Evolutionary conservation across 768 basidiomycete genomes (phyloP).

Genomic region (Tulasnella sp.): DNA sequence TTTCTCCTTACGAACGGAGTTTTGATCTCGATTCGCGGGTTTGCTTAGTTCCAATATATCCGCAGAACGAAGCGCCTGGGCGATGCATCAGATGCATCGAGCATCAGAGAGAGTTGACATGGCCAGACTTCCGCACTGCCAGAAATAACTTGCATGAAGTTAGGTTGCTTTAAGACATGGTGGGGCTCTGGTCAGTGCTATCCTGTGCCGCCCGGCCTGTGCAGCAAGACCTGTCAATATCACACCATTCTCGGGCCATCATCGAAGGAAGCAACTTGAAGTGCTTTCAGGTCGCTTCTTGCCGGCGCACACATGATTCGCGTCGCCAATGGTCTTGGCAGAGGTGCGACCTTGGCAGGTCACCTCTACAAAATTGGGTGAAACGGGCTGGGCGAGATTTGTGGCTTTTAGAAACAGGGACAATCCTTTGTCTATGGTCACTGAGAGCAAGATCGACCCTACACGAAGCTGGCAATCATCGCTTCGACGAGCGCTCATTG

Average conservation of each 20-base stretch:
- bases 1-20: too few relatives aligned
- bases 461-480: background rate
- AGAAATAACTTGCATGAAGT: too few relatives aligned
- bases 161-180: too few relatives aligned
- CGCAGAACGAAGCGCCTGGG: too few relatives aligned
- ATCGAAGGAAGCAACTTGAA: background rate
- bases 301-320: background rate
- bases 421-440: background rate
- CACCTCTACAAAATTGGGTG: background rate
- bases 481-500: background rate
- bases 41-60: too few relatives aligned
- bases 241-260: background rate
- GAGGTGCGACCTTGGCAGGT: too few relatives aligned
- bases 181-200: too few relatives aligned
- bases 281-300: background rate
- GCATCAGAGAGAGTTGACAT: too few relatives aligned
- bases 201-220: background rate
- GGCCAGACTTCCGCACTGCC: too few relatives aligned
- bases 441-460: background rate
- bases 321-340: too few relatives aligned
- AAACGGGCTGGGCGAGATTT: background rate
- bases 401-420: background rate
- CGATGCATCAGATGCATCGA: too few relatives aligned
- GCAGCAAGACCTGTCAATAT: background rate
- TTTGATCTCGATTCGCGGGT: too few relatives aligned